phyloP scores from a whole-genome alignment of 192 early-diverging fungal species.

The Dispira simplex region DNA sequence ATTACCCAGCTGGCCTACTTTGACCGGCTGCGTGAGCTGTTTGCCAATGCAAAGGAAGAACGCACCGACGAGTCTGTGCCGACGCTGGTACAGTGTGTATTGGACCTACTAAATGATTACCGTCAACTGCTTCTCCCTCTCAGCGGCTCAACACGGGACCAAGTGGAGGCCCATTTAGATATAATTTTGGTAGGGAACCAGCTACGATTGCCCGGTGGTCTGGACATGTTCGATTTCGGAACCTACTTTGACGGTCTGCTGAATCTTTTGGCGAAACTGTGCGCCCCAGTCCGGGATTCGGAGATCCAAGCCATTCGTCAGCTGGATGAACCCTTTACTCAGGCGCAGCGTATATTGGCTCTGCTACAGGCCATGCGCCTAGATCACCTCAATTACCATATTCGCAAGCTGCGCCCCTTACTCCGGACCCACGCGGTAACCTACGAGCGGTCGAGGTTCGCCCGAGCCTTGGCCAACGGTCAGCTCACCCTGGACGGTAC shows the following conservation, averaged over 20 bases:
- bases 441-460: slow-evolving; percentile 60
- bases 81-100: background rate
- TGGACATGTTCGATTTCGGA: slow-evolving; percentile 31
- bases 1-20: slow-evolving; percentile 58
- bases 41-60: background rate
- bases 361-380: slow-evolving; percentile 62
- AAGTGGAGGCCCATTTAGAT: slow-evolving; percentile 53
- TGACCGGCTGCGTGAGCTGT: slow-evolving; percentile 21
- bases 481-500: slow-evolving; percentile 33
- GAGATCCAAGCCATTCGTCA: slow-evolving; percentile 24
- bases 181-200: slow-evolving; percentile 50
- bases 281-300: slow-evolving; percentile 62
- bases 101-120: slow-evolving; percentile 11
- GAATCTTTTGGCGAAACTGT: slow-evolving; percentile 45
- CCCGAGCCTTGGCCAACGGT: slow-evolving; percentile 27
- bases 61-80: background rate
- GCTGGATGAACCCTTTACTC: slow-evolving; percentile 27
- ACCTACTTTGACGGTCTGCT: slow-evolving; percentile 28
- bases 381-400: slow-evolving; percentile 63
- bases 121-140: slow-evolving; percentile 42
- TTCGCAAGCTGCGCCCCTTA: slow-evolving; percentile 47
- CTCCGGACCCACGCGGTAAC: slow-evolving; percentile 51
- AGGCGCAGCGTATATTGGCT: slow-evolving; percentile 30
- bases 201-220: slow-evolving; percentile 18
- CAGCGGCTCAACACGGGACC: slow-evolving; percentile 27